These are phyloP conservation scores for Sporothrix globosa DNA, from an alignment of 2,329 filamentous ascomycete genomes.

Conservation along the genomic window DNA sequence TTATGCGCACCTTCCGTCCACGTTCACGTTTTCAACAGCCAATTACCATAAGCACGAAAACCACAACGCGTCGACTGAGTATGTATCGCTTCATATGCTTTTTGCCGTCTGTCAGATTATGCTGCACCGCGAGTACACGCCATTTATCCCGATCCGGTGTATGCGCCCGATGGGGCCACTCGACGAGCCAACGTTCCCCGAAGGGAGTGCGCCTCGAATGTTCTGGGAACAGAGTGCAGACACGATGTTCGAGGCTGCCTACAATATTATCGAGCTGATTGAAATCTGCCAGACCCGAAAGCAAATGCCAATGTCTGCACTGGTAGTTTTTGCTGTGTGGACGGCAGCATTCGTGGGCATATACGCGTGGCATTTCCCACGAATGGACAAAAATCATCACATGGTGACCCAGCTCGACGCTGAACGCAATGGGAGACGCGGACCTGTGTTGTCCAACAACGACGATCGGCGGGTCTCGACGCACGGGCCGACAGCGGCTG, in stretches of 20 bases:
- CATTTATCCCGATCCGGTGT: slow-evolving; percentile 65
- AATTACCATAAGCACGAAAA: slow-evolving; percentile 70
- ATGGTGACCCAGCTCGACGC: slow-evolving; percentile 45
- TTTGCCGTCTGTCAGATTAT: slow-evolving; percentile 68
- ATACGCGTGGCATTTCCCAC: slow-evolving; percentile 68
- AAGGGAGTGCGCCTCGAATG: slow-evolving; percentile 52
- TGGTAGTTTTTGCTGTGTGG: slow-evolving; percentile 69
- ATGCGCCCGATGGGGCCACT: slow-evolving; percentile 57
- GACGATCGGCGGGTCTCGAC: slow-evolving; percentile 40
- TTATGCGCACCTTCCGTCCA: slow-evolving; percentile 56
- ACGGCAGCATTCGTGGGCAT: slow-evolving; percentile 67
- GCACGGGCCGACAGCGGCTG: slow-evolving; percentile 51
- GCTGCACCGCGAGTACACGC: slow-evolving; percentile 69
- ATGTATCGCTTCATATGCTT: slow-evolving; percentile 68
- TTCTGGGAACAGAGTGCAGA: slow-evolving; percentile 68
- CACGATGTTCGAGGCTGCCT: slow-evolving; percentile 64
- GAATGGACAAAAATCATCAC: slow-evolving; percentile 64
- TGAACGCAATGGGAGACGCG: background rate
- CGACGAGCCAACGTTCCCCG: slow-evolving; percentile 59
- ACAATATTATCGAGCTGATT: slow-evolving; percentile 66
- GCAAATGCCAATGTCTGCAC: slow-evolving; percentile 67
- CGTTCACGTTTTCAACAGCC: slow-evolving; percentile 60
- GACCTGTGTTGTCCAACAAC: background rate
- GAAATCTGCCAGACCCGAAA: slow-evolving; percentile 60
- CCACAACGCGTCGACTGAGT: slow-evolving; percentile 64